Percentiles rank a stretch among this genome's conserved stretches.
These are phyloP conservation scores for Dictyostelium purpureum DNA, from an alignment of 78 protist species.

Conservation along the genomic window DNA sequence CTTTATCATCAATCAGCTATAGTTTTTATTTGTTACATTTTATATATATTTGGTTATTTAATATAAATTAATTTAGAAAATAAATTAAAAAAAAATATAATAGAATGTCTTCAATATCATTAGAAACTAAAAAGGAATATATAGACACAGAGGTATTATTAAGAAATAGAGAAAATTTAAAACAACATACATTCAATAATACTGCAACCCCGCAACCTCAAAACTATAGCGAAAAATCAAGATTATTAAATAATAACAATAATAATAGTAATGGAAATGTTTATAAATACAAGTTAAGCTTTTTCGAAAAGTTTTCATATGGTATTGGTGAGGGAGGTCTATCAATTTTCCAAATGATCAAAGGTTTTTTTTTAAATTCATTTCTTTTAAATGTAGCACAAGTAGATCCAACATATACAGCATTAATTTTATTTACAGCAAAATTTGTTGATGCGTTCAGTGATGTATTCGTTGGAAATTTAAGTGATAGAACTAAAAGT, in stretches of 20 bases:
- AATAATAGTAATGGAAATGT: background rate
- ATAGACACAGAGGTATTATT: conserved; percentile 2
- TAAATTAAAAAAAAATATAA: too few relatives aligned
- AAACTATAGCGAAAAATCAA: background rate
- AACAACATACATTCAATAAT: conserved; percentile 5
- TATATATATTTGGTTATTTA: too few relatives aligned
- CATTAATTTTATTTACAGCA: conserved; percentile 58
- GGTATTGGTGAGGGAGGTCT: conserved; percentile 65
- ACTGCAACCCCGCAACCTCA: background rate
- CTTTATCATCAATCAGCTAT: too few relatives aligned
- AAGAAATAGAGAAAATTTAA: conserved; percentile 8
- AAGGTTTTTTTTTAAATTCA: conserved; percentile 67
- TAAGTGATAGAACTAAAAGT: conserved; percentile 39
- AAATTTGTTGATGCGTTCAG: conserved; percentile 68
- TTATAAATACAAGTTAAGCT: background rate
- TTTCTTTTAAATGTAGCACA: conserved; percentile 55
- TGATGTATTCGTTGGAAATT: conserved; percentile 58
- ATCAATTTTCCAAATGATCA: conserved; percentile 40
- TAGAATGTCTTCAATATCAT: background rate
- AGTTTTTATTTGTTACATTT: too few relatives aligned
- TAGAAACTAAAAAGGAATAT: background rate
- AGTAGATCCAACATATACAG: conserved; percentile 35
- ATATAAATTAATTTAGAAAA: too few relatives aligned
- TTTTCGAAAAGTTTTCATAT: conserved; percentile 6
- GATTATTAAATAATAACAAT: background rate